These are phyloP conservation scores for Hypoxylon rubiginosum DNA, from an alignment of 2,329 filamentous ascomycete genomes.

Conservation along the genomic window DNA sequence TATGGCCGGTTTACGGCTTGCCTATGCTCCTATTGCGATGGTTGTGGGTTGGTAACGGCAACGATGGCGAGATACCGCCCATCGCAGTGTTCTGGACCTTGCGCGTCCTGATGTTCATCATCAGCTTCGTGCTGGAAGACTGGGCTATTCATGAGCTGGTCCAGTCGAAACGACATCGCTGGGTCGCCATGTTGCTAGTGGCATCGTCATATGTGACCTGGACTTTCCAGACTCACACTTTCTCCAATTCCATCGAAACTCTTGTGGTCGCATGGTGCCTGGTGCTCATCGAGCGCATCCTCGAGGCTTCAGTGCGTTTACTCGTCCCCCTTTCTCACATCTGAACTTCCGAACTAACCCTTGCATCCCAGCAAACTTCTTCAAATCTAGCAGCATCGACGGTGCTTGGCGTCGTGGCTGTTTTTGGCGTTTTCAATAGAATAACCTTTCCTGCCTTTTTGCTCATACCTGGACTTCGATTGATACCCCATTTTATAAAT, in stretches of 20 bases:
- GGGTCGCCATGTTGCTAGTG: conserved; percentile 83
- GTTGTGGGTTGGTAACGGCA: conserved; percentile 88
- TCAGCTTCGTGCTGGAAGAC: conserved; percentile 97
- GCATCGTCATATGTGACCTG: conserved; percentile 98
- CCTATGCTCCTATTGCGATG: conserved; percentile 94
- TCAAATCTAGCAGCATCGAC: conserved; percentile 79
- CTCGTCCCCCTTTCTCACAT: background rate
- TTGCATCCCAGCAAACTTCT: conserved; percentile 72
- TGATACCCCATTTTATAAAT: conserved; percentile 87
- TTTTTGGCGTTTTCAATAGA: conserved; percentile 93
- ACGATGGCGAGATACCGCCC: conserved; percentile 83
- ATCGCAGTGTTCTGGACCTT: conserved; percentile 90
- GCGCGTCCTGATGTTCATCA: conserved; percentile 89
- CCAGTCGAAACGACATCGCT: conserved; percentile 77
- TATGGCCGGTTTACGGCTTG: conserved; percentile 95
- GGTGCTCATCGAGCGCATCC: conserved; percentile 89
- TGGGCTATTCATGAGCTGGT: conserved; percentile 97
- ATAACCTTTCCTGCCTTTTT: conserved; percentile 98
- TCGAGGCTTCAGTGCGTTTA: conserved; percentile 77
- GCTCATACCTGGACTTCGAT: conserved; percentile 82
- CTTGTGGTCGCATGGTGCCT: conserved; percentile 93
- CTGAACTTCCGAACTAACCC: conserved; percentile 16
- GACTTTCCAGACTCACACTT: conserved; percentile 98
- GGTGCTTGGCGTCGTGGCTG: conserved; percentile 82
- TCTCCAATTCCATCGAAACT: conserved; percentile 97